Percentiles rank a stretch among this genome's conserved stretches.
These are phyloP conservation scores for Lachancea lanzarotensis DNA, from an alignment of 805 yeast species.

Conservation along the genomic window DNA sequence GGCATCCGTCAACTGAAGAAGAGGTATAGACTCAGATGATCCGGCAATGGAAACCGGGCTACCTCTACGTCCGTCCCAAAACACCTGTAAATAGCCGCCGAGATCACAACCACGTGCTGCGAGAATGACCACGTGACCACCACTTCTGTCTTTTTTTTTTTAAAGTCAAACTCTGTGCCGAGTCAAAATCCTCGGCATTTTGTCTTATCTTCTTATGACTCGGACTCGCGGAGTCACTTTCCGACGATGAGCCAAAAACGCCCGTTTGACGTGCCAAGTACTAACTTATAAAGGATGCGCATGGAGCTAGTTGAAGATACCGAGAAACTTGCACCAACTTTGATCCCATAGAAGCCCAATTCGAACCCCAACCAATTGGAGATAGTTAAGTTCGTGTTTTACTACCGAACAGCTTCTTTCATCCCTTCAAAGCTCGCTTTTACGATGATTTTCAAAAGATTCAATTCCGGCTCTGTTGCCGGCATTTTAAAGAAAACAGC, in stretches of 20 bases:
- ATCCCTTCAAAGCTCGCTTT: background rate
- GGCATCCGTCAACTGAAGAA: no score
- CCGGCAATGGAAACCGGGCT: no score
- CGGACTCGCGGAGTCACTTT: background rate
- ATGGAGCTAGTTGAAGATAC: background rate
- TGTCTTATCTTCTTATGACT: no score
- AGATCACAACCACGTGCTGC: background rate
- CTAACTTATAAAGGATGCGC: background rate
- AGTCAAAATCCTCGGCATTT: no score
- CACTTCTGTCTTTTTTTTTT: no score
- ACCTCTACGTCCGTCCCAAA: no score
- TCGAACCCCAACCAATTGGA: background rate
- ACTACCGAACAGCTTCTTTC: background rate
- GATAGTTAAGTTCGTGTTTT: background rate
- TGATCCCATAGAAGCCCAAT: no score
- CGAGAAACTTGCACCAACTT: no score
- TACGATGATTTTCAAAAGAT: slow-evolving; percentile 19
- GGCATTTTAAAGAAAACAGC: slow-evolving; percentile 56
- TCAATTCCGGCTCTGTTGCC: slow-evolving; percentile 28
- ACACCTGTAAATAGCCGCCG: slow-evolving; percentile 6
- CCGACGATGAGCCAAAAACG: background rate
- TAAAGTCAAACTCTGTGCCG: no score
- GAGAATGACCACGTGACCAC: background rate
- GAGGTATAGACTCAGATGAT: no score
- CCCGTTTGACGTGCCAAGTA: background rate